Evolutionary conservation across 257 asterid species (phyloP), one percentile per base, ranked within the genome.

Genomic region (Ilex aquifolium): DNA sequence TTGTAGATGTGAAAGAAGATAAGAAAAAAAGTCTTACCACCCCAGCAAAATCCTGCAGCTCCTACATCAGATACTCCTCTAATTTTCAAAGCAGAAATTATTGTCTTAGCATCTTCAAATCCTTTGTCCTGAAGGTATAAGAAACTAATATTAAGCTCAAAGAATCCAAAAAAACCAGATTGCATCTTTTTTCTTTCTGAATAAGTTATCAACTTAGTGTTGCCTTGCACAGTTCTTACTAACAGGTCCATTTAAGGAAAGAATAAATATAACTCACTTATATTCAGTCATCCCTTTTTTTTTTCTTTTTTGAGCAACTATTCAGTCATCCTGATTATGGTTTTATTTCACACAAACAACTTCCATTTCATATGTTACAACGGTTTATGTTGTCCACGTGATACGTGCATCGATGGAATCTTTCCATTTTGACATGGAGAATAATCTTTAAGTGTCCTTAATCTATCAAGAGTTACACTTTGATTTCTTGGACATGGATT

Each of bases 41-140:
- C 96, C 95, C 95, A 85, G 74, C 95, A 88, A 72, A 83, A 88
- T 31, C 95, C 95, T 59, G 82, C 88, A 52, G 77, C 89, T 39
- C 96, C 95, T 21, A 88, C 56, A 29, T 78, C 73, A 11, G 78
- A 46, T 7, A 80, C 77, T 40, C 96, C 95, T 77, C 56, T 76
- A 80, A 72, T 78, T 71, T 67, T 85, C 73, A 88, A 57, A 62
- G 73, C 76, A 62, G 64, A 75, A 54, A 88, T 60, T 21, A 85
- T 68, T 57, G 59, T 54, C 75, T 63, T 71, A n/a, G 95, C 89
- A 63, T 88, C 89, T 64, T 85, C 95, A 46, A 88, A 78, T 44
- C 94, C 96, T 65, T 72, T 79, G 54, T 64, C 85, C 91, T 83
- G 48, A 21, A 4, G 15, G 3, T 2, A 53, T 56, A 70, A 66